These are phyloP conservation scores for Pulchroboletus neoregius DNA, from an alignment of 1,284 basidiomycete species.

Conservation along the genomic window DNA sequence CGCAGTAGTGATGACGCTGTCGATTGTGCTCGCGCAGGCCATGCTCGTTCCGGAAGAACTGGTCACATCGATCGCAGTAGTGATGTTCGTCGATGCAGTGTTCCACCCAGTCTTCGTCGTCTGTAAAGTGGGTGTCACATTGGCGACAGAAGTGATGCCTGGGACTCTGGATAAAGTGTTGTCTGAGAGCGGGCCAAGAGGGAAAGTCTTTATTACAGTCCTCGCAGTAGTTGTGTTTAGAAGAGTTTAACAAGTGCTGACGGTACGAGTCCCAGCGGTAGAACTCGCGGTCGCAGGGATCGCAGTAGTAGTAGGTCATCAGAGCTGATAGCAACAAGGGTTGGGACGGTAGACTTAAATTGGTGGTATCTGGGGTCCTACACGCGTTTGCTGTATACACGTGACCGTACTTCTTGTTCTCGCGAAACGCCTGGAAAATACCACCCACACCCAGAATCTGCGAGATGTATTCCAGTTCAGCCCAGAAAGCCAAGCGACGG, in stretches of 20 bases:
- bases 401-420: constrained; percentile 19
- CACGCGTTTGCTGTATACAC: constrained; percentile 25
- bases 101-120: constrained; percentile 22
- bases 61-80: constrained; percentile 41
- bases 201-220: constrained; percentile 22
- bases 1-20: constrained; percentile 49
- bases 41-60: constrained; percentile 36
- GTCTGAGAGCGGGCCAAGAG: constrained; percentile 13
- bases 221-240: constrained; percentile 21
- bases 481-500: constrained; percentile 72
- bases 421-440: neutral
- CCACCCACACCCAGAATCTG: neutral
- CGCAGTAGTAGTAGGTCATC: constrained; percentile 12
- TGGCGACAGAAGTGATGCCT: constrained; percentile 38
- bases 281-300: constrained; percentile 20
- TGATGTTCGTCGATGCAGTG: constrained; percentile 39
- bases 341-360: neutral
- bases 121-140: constrained; percentile 39
- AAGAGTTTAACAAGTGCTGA: constrained; percentile 26
- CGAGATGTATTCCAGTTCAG: constrained; percentile 65
- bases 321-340: too few species aligned
- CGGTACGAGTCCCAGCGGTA: constrained; percentile 9
- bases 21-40: constrained; percentile 47
- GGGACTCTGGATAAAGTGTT: constrained; percentile 30
- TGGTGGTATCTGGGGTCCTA: constrained; percentile 26